A percentile compares a stretch with the other conserved stretches of the same genome.
phyloP scores from a whole-genome alignment of 306 rosid genomes.

The Begonia loranthoides region DNA sequence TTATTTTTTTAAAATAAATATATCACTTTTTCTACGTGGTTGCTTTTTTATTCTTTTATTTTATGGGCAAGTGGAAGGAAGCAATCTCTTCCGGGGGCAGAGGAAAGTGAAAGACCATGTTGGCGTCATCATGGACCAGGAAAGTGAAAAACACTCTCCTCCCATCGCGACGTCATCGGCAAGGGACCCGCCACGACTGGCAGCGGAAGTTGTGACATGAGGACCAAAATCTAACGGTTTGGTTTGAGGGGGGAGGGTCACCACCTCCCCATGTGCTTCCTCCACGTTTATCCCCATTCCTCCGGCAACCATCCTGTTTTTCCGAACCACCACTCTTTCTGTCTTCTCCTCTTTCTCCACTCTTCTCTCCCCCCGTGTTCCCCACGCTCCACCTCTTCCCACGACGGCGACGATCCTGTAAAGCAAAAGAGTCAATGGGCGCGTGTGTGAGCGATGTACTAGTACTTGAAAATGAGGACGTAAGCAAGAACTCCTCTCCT shows the following conservation, averaged over 20 bases:
- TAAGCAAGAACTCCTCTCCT: neutral
- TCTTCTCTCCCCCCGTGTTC: neutral
- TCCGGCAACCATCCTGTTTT: neutral
- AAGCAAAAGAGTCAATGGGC: neutral
- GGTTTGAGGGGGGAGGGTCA: neutral
- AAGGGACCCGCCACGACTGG: neutral
- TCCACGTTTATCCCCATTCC: neutral
- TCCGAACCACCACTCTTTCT: neutral
- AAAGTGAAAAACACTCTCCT: neutral
- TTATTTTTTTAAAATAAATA: no score
- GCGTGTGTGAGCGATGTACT: neutral
- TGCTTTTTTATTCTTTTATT: no score
- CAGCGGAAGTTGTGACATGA: neutral
- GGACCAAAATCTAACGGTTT: neutral
- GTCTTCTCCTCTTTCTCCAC: neutral
- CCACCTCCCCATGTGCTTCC: neutral
- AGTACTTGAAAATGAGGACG: neutral
- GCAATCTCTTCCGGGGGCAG: neutral
- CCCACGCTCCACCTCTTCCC: neutral
- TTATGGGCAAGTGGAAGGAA: neutral
- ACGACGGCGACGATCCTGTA: neutral
- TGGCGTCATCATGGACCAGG: neutral
- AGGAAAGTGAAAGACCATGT: neutral
- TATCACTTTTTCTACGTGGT: no score
- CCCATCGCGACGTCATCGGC: neutral